Evolutionary conservation across 1,284 basidiomycete species (phyloP), one percentile per base, ranked within the genome.

Genomic region (Sanghuangporus weigelae): DNA sequence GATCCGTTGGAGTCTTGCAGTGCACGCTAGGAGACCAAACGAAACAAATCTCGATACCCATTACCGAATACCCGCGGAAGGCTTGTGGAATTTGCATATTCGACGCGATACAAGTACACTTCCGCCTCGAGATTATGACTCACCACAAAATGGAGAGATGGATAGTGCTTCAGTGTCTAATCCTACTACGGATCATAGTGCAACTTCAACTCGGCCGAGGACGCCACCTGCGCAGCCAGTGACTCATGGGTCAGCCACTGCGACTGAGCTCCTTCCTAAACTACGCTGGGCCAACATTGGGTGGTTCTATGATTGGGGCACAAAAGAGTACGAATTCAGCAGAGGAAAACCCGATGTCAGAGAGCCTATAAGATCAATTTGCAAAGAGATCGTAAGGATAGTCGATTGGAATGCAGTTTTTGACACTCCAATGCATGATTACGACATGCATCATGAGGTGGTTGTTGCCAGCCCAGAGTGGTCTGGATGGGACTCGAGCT

Each of bases 201-300:
- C 26, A 31, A 31, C 26, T 31, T 31, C 26, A 4, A 61, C 76
- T 7, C 76, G 79, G 2, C 81, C 84, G 0, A 90, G 89, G 72
- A 83, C 76, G 5, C 81, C 82, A 1, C 77, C 82, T 2, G 71
- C 81, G 1, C 86, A 90, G 2, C 89, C 88, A 1, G 70, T 79
- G 10, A 83, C 83, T 1, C 77, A 81, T 2, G 77, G 73, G 6
- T 78, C 87, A 0, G 67, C 74, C 0, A 68, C 72, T 2, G 72
- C 81, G 1, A 81, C 82, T 0, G 73, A 80, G 51, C 81, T 95
- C 5, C 68, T 94, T n/a, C 77, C 78, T 0, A 89, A 86, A 71
- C 73, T 97, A 42, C 82, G 95, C 44, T 97, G 95, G 95, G 90
- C 93, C 1, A 97, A 96, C 70, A 89, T 97, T 51, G 95, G 95